Conservation (phyloP, 306 rosid genomes). For the Arachis stenosperma region DNA sequence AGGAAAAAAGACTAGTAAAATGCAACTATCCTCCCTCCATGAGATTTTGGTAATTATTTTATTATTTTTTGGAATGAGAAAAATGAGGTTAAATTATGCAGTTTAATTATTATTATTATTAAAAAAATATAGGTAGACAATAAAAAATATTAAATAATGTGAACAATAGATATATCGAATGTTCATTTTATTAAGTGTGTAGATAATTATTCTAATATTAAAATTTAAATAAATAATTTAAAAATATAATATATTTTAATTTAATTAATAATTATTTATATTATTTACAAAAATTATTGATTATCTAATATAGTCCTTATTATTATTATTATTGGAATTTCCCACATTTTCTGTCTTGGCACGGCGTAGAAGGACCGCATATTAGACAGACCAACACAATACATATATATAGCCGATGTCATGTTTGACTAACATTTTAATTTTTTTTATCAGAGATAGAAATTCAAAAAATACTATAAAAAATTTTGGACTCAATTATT, state of each 20-base stretch:
- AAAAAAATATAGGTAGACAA: no score
- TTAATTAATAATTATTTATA: no score
- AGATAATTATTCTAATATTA: no score
- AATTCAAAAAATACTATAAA: neutral
- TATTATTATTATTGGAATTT: constrained; percentile 4
- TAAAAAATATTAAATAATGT: no score
- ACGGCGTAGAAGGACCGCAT: constrained; percentile 19
- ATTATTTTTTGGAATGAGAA: constrained; percentile 6
- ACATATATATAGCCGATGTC: neutral
- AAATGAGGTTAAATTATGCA: neutral
- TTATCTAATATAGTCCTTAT: neutral
- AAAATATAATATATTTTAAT: no score
- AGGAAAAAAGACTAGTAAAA: no score
- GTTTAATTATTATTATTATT: neutral
- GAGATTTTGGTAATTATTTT: neutral
- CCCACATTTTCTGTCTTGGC: constrained; percentile 13
- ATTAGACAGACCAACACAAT: neutral
- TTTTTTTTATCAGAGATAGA: neutral
- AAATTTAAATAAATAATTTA: no score
- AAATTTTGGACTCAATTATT: constrained; percentile 20
- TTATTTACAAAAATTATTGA: no score
- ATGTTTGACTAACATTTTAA: constrained; percentile 28
- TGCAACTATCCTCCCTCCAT: no score
- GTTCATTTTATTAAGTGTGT: no score
- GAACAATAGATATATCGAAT: no score